Base-by-base conservation (phyloP, 768 basidiomycete species). In the Pleurotus platypus region DNA sequence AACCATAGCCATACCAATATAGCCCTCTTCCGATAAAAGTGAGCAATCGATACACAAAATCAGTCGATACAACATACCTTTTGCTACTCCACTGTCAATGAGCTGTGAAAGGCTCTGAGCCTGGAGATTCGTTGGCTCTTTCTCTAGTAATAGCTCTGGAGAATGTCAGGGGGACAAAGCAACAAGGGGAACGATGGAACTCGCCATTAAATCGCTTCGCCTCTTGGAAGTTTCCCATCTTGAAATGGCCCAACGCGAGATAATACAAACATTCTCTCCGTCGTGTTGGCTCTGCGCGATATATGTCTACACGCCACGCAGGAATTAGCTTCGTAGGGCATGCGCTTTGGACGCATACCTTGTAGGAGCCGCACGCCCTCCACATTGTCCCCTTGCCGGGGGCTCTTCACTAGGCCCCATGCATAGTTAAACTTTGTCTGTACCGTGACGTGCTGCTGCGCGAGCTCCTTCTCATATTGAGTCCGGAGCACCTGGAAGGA, bases 361-460 rank as follows among this genome's bases (percentile, higher is more conserved):
- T 96, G 94, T 56, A 99, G 76, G 46, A 98, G 68, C 61, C 85
- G 84, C 48, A 98, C 93, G 18, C 97, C 97, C 67, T 97, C 91
- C 0, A 89, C 90, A 66, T 98, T 94, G 64, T 97, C 82, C 27
- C 91, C 87, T 42, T 83, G 81, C 63, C 83, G 71, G 11, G 90
- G 90, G 64, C 91, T 92, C 78, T 98, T 98, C 53, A 98, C 92
- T 30, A 96, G 78, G 2, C 96, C 96, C 96, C 96, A 97, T 40
- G 92, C 85, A 71, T 89, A 95, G 75, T 98, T 98, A 78, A 99
- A 99, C 70, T 93, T 95, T 40, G 94, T 96, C 74, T 99, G 97
- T 5, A 88, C 82, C 8, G 92, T 93, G 58, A 97, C 82, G 70
- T 96, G 94, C 49, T 84, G 80, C 61, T 93, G 87, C 0, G 82